Conservation (phyloP, 495 filamentous ascomycete species). For the Tricharina praecox region DNA sequence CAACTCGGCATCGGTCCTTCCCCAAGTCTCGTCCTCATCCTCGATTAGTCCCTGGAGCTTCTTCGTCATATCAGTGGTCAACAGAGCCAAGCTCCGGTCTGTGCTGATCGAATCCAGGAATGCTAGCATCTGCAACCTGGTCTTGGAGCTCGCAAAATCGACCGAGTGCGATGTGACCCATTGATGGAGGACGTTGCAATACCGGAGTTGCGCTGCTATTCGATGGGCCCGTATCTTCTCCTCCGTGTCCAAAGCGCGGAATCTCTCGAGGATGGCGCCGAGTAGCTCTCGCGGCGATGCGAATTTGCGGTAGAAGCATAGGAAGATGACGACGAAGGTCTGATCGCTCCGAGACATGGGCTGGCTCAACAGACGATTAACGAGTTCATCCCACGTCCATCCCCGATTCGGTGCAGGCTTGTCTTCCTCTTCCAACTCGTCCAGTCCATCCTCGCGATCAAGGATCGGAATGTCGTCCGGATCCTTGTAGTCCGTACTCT, state of each 20-base stretch:
- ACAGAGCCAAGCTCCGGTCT: constrained; percentile 59
- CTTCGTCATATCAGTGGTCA: constrained; percentile 66
- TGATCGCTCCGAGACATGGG: constrained; percentile 70
- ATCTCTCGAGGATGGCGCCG: constrained; percentile 51
- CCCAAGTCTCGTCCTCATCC: constrained; percentile 72
- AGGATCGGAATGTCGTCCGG: constrained; percentile 46
- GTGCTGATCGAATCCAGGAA: constrained; percentile 54
- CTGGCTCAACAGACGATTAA: constrained; percentile 64
- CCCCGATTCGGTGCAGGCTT: constrained; percentile 38
- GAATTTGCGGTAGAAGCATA: constrained; percentile 92
- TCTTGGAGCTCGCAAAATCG: constrained; percentile 72
- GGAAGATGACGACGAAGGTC: constrained; percentile 71
- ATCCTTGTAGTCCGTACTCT: constrained; percentile 34
- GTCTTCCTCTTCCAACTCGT: constrained; percentile 20
- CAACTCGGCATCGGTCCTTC: constrained; percentile 43
- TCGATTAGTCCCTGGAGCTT: constrained; percentile 47
- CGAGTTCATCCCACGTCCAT: constrained; percentile 67
- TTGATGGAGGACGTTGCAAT: constrained; percentile 65
- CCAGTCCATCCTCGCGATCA: constrained; percentile 31
- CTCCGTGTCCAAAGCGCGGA: constrained; percentile 49
- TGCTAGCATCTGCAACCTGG: constrained; percentile 47
- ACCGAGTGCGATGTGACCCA: constrained; percentile 86
- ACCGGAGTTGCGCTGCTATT: constrained; percentile 62
- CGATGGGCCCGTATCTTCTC: constrained; percentile 46
- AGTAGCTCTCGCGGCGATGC: constrained; percentile 63